Evolutionary conservation across 164 flowering plant genomes (phyloP).

Genomic region (Vitis rotundifolia): DNA sequence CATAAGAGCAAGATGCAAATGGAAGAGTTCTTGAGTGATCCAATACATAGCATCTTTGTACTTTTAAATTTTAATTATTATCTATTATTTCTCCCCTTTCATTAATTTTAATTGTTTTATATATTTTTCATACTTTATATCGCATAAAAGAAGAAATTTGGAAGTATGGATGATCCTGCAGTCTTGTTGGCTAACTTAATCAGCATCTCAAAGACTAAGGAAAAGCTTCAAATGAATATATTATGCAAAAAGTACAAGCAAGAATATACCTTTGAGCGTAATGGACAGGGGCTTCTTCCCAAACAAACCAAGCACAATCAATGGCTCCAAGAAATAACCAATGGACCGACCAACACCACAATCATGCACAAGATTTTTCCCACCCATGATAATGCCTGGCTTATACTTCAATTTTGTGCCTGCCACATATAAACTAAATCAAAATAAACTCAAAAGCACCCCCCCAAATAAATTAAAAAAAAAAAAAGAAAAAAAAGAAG

Average conservation of each 20-base stretch:
- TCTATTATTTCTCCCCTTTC: too few species aligned
- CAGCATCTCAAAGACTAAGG: background rate
- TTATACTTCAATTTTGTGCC: slow-evolving; percentile 90
- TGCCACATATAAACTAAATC: slow-evolving; percentile 15
- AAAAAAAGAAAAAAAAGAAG: background rate
- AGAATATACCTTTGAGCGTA: slow-evolving; percentile 65
- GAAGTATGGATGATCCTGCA: too few species aligned
- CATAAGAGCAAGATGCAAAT: too few species aligned
- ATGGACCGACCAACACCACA: slow-evolving; percentile 78
- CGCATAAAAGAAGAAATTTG: too few species aligned
- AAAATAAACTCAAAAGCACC: slow-evolving; percentile 1
- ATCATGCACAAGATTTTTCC: slow-evolving; percentile 70
- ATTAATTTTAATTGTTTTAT: too few species aligned
- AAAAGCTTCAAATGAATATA: background rate
- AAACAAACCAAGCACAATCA: slow-evolving; percentile 74
- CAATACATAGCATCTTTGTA: too few species aligned
- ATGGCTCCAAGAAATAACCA: slow-evolving; percentile 88
- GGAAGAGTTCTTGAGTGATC: too few species aligned
- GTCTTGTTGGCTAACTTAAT: too few species aligned
- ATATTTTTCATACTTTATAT: too few species aligned
- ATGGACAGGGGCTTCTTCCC: slow-evolving; percentile 73
- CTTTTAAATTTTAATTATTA: too few species aligned
- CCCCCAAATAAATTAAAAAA: background rate
- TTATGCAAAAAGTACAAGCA: background rate
- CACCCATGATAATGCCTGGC: slow-evolving; percentile 87